Conservation (phyloP, 306 rosid genomes). For the Sphenostylis stenocarpa region DNA sequence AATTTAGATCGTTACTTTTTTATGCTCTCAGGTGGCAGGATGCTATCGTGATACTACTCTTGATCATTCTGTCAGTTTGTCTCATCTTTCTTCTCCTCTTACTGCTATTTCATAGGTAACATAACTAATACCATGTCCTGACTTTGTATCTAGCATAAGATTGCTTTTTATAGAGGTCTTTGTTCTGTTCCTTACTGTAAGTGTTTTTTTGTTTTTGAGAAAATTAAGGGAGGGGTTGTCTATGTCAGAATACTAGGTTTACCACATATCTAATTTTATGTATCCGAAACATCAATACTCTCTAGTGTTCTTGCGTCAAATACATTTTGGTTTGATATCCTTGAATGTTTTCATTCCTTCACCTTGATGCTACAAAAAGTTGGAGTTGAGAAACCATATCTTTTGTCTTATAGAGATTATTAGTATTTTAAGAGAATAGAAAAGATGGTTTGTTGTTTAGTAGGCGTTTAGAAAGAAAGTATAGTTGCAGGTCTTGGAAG, state of each 20-base stretch:
- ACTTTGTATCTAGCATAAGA: slow-evolving; percentile 17
- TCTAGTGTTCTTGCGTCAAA: background rate
- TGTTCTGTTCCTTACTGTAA: slow-evolving; percentile 1
- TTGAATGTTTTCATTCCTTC: background rate
- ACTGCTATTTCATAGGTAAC: slow-evolving; percentile 83
- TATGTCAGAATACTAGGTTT: background rate
- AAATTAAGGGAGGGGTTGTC: background rate
- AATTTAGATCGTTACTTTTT: slow-evolving; percentile 26
- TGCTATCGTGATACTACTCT: slow-evolving; percentile 69
- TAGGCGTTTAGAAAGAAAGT: too few relatives aligned
- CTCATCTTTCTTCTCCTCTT: slow-evolving; percentile 78
- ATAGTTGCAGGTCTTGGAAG: too few relatives aligned
- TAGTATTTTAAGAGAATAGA: too few relatives aligned
- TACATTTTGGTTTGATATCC: background rate
- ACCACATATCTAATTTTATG: background rate
- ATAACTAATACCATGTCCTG: background rate
- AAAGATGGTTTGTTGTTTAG: too few relatives aligned
- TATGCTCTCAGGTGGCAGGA: slow-evolving; percentile 89
- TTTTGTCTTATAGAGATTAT: too few relatives aligned
- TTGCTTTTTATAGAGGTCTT: slow-evolving; percentile 30
- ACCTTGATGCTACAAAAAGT: slow-evolving; percentile 5
- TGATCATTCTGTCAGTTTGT: slow-evolving; percentile 59
- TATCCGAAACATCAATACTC: background rate
- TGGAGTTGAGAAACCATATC: background rate
- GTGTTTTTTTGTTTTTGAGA: background rate